These are phyloP conservation scores for Chamaecrista fasciculata DNA, from an alignment of 306 rosid species.

Conservation along the genomic window DNA sequence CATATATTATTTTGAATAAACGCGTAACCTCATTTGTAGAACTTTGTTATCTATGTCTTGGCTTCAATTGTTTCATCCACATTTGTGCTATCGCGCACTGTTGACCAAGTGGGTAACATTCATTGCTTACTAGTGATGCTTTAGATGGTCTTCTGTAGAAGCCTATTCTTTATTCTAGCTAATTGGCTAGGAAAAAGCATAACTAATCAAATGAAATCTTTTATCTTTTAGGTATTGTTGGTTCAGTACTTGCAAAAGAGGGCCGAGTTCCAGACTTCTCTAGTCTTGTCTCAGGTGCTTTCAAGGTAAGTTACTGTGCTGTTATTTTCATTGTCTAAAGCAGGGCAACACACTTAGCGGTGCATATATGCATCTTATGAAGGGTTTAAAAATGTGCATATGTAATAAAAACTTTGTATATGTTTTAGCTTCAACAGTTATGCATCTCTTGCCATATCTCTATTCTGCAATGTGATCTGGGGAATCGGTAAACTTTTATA, in stretches of 20 bases:
- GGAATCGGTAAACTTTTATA: no score
- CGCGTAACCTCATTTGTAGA: not conserved
- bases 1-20: not conserved
- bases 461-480: not conserved
- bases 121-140: not conserved
- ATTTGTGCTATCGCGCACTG: not conserved
- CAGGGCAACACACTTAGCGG: not conserved
- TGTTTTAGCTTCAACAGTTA: not conserved
- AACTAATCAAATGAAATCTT: constrained; percentile 12
- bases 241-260: constrained; percentile 84
- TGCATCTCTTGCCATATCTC: not conserved
- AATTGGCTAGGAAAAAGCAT: not conserved
- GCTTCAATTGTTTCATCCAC: not conserved
- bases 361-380: not conserved
- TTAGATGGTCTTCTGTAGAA: not conserved
- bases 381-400: not conserved
- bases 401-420: not conserved
- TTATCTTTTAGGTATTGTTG: constrained; percentile 66
- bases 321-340: not conserved
- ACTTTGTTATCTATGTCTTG: not conserved
- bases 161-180: not conserved
- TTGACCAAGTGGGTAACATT: not conserved
- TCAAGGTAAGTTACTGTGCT: constrained; percentile 57
- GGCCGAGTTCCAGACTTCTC: constrained; percentile 60
- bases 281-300: constrained; percentile 70